A percentile compares a stretch with the other conserved stretches of the same genome.
Evolutionary conservation across 1,284 basidiomycete species (phyloP).

Genomic region (Rhizoctonia solani): DNA sequence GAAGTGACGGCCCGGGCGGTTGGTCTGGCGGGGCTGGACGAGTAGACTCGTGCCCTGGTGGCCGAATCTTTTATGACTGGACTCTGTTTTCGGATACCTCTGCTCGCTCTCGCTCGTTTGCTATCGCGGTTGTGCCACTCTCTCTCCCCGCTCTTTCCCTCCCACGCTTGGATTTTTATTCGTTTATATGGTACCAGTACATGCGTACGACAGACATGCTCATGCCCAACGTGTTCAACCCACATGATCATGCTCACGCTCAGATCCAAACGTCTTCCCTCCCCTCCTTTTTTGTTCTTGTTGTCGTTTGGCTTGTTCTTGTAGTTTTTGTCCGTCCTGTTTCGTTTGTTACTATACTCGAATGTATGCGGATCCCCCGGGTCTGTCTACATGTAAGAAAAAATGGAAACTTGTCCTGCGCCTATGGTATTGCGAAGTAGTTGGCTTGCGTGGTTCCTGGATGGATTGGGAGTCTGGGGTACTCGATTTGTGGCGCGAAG

Average conservation of each 20-base stretch:
- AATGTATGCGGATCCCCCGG: no score
- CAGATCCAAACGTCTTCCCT: neutral
- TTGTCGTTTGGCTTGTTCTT: conserved; percentile 1
- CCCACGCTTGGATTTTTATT: conserved; percentile 17
- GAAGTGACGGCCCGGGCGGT: conserved; percentile 17
- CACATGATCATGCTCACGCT: conserved; percentile 20
- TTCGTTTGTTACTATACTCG: no score
- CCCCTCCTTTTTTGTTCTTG: neutral
- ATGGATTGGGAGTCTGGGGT: no score
- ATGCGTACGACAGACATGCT: conserved; percentile 29
- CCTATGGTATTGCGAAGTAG: no score
- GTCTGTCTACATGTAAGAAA: no score
- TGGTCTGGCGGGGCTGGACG: conserved; percentile 24
- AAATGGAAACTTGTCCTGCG: no score
- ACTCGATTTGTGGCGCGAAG: no score
- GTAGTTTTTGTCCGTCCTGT: no score
- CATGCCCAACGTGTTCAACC: conserved; percentile 8
- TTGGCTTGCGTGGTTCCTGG: no score
- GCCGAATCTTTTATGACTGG: neutral
- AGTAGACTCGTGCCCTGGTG: neutral
- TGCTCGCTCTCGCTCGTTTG: conserved; percentile 1
- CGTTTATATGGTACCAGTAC: neutral
- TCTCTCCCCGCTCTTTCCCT: no score
- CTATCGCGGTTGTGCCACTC: neutral
- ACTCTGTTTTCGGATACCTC: conserved; percentile 2